Percentiles rank a stretch among this genome's conserved stretches.
phyloP scores from a whole-genome alignment of 805 yeast species.

The Candida ascalaphidarum region DNA sequence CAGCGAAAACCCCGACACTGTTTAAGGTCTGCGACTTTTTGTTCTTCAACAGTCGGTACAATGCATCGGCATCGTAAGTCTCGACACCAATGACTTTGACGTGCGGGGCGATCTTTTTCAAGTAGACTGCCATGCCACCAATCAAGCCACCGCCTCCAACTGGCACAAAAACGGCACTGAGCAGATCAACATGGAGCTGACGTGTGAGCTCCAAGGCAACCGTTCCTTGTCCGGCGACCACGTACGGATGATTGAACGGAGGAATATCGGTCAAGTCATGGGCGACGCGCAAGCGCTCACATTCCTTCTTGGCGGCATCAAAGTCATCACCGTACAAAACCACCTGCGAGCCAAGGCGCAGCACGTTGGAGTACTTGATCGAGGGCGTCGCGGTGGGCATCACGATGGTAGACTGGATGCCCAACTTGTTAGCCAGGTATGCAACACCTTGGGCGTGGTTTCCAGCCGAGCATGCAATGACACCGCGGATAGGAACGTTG shows the following conservation, averaged over 20 bases:
- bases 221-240: conserved; percentile 98
- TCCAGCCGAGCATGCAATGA: conserved; percentile 97
- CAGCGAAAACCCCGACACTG: conserved; percentile 94
- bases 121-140: conserved; percentile 83
- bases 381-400: conserved; percentile 98
- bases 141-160: conserved; percentile 97
- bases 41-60: conserved; percentile 57
- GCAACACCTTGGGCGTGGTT: conserved; percentile 99
- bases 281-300: conserved; percentile 59
- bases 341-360: conserved; percentile 89
- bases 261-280: conserved; percentile 84
- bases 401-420: conserved; percentile 91
- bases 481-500: conserved; percentile 67
- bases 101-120: conserved; percentile 96
- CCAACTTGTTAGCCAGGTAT: conserved; percentile 73
- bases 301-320: conserved; percentile 90
- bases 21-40: conserved; percentile 49
- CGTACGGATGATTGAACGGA: conserved; percentile 98
- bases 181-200: conserved; percentile 69
- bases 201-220: conserved; percentile 88
- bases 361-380: conserved; percentile 86
- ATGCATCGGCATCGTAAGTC: conserved; percentile 92
- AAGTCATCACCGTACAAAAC: conserved; percentile 91
- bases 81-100: conserved; percentile 94
- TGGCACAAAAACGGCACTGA: conserved; percentile 83